A percentile compares a stretch with the other conserved stretches of the same genome.
Conservation (phyloP, 345 rosid species). For the Populus nigra region DNA sequence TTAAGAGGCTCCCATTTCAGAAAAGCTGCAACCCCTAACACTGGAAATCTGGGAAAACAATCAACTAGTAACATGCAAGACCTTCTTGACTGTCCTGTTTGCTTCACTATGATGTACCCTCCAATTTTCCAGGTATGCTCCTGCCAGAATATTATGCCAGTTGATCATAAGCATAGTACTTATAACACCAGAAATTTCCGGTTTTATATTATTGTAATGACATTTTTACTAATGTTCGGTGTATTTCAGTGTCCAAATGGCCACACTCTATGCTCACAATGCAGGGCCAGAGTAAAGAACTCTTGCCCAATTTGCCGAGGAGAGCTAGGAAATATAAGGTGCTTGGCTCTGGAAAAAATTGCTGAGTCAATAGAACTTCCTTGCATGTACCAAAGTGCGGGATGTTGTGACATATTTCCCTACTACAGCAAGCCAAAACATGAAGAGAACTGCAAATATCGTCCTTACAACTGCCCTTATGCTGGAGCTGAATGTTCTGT, state of each 20-base stretch:
- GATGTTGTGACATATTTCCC: conserved; percentile 75
- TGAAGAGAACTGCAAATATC: conserved; percentile 64
- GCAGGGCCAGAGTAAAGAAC: conserved; percentile 71
- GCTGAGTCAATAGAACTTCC: conserved; percentile 80
- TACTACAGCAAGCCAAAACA: conserved; percentile 83
- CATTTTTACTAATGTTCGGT: background rate
- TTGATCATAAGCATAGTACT: background rate
- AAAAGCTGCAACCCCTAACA: conserved; percentile 38
- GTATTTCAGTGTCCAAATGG: conserved; percentile 75
- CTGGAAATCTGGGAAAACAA: conserved; percentile 51
- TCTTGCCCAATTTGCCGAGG: conserved; percentile 79
- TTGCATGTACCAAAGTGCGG: conserved; percentile 65
- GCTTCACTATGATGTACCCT: conserved; percentile 76
- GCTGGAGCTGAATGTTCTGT: conserved; percentile 86
- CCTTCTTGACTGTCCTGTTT: conserved; percentile 79
- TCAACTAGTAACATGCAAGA: conserved; percentile 65
- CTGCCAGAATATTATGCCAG: background rate
- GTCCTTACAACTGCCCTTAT: conserved; percentile 80
- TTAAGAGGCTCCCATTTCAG: conserved; percentile 40
- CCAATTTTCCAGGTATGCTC: conserved; percentile 75
- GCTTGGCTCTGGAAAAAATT: conserved; percentile 83
- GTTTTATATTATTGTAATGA: background rate
- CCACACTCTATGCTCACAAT: conserved; percentile 74
- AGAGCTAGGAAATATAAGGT: conserved; percentile 88
- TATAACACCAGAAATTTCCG: background rate